Percentiles rank a stretch among this genome's conserved stretches.
Evolutionary conservation across 306 rosid genomes (phyloP).

Genomic region (Casuarina glauca): DNA sequence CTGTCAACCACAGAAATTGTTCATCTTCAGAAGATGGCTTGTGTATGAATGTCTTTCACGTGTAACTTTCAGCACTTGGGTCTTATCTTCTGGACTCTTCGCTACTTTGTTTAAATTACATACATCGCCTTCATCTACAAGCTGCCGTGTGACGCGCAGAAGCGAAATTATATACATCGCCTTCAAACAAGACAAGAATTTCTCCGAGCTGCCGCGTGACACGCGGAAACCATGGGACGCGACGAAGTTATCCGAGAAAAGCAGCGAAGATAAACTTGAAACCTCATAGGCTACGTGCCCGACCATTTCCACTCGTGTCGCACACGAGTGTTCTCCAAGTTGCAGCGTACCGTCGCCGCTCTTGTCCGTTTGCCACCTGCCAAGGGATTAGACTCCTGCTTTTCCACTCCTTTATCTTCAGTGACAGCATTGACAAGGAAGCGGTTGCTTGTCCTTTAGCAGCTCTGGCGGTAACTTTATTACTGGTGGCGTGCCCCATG

Average conservation of each 20-base stretch:
- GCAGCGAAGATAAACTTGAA: background rate
- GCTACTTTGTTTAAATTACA: no score
- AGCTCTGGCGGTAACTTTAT: no score
- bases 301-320: constrained; percentile 2
- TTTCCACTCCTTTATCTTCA: background rate
- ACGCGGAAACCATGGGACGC: no score
- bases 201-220: background rate
- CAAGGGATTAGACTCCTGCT: background rate
- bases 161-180: background rate
- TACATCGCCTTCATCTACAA: background rate
- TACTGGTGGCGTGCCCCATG: no score
- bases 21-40: no score
- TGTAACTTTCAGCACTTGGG: no score
- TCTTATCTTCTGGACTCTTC: no score
- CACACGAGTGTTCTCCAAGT: background rate
- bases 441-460: background rate
- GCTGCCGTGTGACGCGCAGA: background rate
- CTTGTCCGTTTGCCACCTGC: constrained; percentile 17
- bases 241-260: no score
- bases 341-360: constrained; percentile 52
- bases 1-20: no score
- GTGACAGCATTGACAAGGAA: background rate
- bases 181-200: background rate
- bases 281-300: background rate
- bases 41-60: no score